A percentile compares a stretch with the other conserved stretches of the same genome.
Conservation (phyloP, 1,284 basidiomycete genomes). For the Puccinia hordei region DNA sequence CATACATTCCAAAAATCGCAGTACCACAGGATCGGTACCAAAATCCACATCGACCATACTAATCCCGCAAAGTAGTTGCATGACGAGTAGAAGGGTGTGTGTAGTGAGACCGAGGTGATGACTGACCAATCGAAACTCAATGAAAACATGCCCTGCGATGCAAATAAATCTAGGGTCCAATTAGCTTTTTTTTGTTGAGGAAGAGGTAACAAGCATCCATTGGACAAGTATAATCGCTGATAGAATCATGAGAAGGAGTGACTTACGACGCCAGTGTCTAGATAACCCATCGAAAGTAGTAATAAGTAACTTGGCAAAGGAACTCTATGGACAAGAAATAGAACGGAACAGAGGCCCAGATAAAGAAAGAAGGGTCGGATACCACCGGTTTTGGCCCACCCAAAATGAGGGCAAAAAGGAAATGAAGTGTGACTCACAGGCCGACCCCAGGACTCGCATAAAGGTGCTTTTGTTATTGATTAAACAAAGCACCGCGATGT, state of each 20-base stretch:
- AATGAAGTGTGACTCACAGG: constrained; percentile 52
- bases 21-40: constrained; percentile 43
- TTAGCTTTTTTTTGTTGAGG: neutral
- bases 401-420: neutral
- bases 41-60: constrained; percentile 42
- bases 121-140: constrained; percentile 60
- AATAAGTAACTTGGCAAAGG: constrained; percentile 1
- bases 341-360: neutral
- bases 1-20: constrained; percentile 44
- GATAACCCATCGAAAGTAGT: neutral
- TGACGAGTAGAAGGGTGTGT: constrained; percentile 47
- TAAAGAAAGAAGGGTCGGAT: neutral
- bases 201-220: neutral
- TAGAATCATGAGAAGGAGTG: neutral
- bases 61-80: constrained; percentile 48
- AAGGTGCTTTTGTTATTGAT: constrained; percentile 55
- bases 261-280: constrained; percentile 28
- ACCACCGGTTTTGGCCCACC: neutral
- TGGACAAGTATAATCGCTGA: neutral
- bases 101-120: constrained; percentile 54
- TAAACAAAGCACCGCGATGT: constrained; percentile 58
- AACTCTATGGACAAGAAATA: neutral
- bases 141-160: constrained; percentile 57
- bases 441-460: constrained; percentile 58
- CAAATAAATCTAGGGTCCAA: neutral